Base-by-base conservation (phyloP, 2,329 filamentous ascomycete genomes). In the Xylaria sp. region DNA sequence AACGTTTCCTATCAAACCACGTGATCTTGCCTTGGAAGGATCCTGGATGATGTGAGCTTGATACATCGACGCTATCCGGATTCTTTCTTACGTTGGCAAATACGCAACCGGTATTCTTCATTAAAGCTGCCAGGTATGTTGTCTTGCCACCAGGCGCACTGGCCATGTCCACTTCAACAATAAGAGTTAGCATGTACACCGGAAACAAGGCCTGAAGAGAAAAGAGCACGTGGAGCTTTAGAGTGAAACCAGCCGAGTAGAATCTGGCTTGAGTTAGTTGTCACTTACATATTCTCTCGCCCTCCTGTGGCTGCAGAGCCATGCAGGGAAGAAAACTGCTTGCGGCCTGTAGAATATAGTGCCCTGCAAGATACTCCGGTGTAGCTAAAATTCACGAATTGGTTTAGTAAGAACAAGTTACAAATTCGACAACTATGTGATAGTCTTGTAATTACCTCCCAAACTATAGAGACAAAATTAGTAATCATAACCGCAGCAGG, bases 251-350 rank as follows among this genome's bases (percentile, higher is more conserved):
- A 13, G 27, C 27, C 9, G 33, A 36, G 38, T 25, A 17, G 13
- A 15, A 13, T 29, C 13, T 33, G 11, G n/a, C 5, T 2, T 20
- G 9, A 3, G 13, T 45, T n/a, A 13, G 20, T 0, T 25, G 7
- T 64, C 6, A 56, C 67, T 59, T 5, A 69, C 67, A 89, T 57
- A 96, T 87, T 39, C 96, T 89, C 83, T 99, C 95, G 73, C 94
- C 87, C 79, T 97, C 93, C 80, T 98, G 95, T 0, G 96, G 96
- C 5, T 93, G 94, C 13, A 99, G 87, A 10, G 96, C 95, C 94
- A 99, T 98, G 75, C 97, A 96, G 70, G 96, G 96, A 56, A 99
- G 86, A 84, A 99, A 99, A 20, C 94, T 97, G 5, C 93, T 96
- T 0, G 96, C 96, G 0, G 96, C 96, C 83, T 99, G 96, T 13